These are phyloP conservation scores for Pseudonitzschia delicatissima DNA, from an alignment of 108 stramenopile genomes.

Conservation along the genomic window DNA sequence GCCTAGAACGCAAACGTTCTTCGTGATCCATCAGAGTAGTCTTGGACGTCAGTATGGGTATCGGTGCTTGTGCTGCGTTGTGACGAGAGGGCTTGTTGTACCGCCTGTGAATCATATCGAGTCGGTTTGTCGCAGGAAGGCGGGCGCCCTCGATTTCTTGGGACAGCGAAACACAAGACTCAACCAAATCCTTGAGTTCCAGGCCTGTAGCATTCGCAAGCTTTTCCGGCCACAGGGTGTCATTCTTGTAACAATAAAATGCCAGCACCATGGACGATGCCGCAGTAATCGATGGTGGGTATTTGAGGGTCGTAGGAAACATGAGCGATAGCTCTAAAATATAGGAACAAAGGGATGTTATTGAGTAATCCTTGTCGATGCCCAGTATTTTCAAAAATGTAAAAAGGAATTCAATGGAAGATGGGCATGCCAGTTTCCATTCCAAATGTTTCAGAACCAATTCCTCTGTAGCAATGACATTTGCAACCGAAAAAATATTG, in stretches of 20 bases:
- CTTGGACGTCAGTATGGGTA: constrained; percentile 15
- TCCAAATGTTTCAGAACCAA: constrained; percentile 18
- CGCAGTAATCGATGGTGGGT: constrained; percentile 25
- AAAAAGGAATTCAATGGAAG: constrained; percentile 15
- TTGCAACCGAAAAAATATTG: constrained; percentile 18
- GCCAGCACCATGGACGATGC: constrained; percentile 21
- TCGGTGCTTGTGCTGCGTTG: constrained; percentile 3
- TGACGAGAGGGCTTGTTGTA: constrained; percentile 11
- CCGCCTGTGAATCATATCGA: constrained; percentile 17
- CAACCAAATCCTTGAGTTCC: constrained; percentile 9
- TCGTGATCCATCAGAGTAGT: constrained; percentile 9
- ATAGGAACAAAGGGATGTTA: constrained; percentile 13
- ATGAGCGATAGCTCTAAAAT: constrained; percentile 31
- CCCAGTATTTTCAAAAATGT: not conserved
- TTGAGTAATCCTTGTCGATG: not conserved
- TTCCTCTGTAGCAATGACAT: constrained; percentile 11
- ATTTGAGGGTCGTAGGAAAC: constrained; percentile 2
- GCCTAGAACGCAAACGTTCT: not conserved
- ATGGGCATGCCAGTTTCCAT: constrained; percentile 28
- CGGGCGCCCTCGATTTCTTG: constrained; percentile 9
- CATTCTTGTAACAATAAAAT: constrained; percentile 5
- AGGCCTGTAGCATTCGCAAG: constrained; percentile 14
- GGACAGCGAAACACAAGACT: constrained; percentile 10
- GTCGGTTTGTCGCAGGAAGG: not conserved
- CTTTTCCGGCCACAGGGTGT: constrained; percentile 6